These are phyloP conservation scores for Colletotrichum sp. DNA, from an alignment of 2,329 filamentous ascomycete genomes.

Conservation along the genomic window DNA sequence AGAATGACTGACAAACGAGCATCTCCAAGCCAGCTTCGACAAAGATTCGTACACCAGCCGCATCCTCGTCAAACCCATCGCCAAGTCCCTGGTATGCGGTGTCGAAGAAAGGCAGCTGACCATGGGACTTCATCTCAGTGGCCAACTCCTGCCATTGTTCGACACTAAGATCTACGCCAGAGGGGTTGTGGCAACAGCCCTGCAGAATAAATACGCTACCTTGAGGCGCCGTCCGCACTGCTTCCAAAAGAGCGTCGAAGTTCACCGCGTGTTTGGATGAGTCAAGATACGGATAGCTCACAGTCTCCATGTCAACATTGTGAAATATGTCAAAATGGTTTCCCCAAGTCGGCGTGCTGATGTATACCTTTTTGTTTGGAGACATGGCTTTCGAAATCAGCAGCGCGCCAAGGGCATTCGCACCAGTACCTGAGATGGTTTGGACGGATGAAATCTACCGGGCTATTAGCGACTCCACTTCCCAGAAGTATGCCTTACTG, in stretches of 20 bases:
- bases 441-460: conserved; percentile 37
- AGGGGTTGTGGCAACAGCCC: conserved; percentile 42
- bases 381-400: conserved; percentile 29
- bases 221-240: conserved; percentile 26
- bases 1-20: conserved; percentile 39
- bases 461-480: neutral
- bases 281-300: conserved; percentile 35
- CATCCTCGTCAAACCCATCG: conserved; percentile 34
- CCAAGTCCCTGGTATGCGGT: conserved; percentile 42
- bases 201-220: conserved; percentile 39
- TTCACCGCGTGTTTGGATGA: conserved; percentile 26
- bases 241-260: conserved; percentile 27
- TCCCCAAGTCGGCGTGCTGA: conserved; percentile 36
- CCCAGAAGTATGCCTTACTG: too few relatives aligned
- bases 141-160: conserved; percentile 35
- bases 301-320: conserved; percentile 30
- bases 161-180: conserved; percentile 33
- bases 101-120: conserved; percentile 37
- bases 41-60: conserved; percentile 30
- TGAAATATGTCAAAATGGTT: conserved; percentile 37
- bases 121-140: conserved; percentile 20
- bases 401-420: conserved; percentile 37
- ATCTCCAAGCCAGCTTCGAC: conserved; percentile 30
- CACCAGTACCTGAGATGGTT: conserved; percentile 42
- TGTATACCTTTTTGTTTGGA: conserved; percentile 29